These are phyloP conservation scores for Plicaturopsis crispa DNA, from an alignment of 768 basidiomycete genomes.

Conservation along the genomic window DNA sequence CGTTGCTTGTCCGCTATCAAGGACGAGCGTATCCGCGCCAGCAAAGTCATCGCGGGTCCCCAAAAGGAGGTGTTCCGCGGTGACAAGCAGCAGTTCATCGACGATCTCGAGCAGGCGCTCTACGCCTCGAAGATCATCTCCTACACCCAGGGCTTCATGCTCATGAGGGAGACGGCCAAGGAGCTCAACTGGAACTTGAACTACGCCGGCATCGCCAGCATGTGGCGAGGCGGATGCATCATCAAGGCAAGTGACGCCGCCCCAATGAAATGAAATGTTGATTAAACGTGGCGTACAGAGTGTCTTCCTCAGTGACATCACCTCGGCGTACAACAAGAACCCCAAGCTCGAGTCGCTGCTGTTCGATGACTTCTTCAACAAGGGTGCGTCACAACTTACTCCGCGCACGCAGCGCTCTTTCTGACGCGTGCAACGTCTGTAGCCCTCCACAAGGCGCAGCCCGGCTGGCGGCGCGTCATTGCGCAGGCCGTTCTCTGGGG, in stretches of 20 bases:
- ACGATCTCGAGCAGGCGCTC: constrained; percentile 97
- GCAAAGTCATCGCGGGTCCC: constrained; percentile 86
- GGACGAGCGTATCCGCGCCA: constrained; percentile 89
- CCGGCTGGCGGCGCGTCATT: constrained; percentile 95
- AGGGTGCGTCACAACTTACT: constrained; percentile 37
- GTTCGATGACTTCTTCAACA: constrained; percentile 97
- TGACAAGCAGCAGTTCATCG: constrained; percentile 98
- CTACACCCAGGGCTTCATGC: constrained; percentile 99
- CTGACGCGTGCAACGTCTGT: constrained; percentile 5
- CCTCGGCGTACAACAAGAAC: constrained; percentile 84
- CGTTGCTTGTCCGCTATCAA: constrained; percentile 97
- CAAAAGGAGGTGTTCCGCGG: constrained; percentile 91
- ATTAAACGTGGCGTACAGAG: constrained; percentile 31
- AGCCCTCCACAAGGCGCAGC: constrained; percentile 92
- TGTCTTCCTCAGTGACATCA: constrained; percentile 93
- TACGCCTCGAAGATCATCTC: constrained; percentile 99
- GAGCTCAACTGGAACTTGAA: constrained; percentile 91
- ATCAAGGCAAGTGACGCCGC: constrained; percentile 72
- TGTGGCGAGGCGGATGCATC: constrained; percentile 99
- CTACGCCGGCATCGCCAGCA: constrained; percentile 94
- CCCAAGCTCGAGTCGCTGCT: constrained; percentile 82
- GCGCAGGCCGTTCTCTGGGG: constrained; percentile 98
- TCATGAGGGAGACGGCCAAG: constrained; percentile 97
- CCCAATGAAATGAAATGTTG: too few species aligned
- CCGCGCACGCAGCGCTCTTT: background rate